A percentile compares a stretch with the other conserved stretches of the same genome.
Evolutionary conservation across 495 filamentous ascomycete genomes (phyloP).

Genomic region (Aspergillus sclerotioniger): DNA sequence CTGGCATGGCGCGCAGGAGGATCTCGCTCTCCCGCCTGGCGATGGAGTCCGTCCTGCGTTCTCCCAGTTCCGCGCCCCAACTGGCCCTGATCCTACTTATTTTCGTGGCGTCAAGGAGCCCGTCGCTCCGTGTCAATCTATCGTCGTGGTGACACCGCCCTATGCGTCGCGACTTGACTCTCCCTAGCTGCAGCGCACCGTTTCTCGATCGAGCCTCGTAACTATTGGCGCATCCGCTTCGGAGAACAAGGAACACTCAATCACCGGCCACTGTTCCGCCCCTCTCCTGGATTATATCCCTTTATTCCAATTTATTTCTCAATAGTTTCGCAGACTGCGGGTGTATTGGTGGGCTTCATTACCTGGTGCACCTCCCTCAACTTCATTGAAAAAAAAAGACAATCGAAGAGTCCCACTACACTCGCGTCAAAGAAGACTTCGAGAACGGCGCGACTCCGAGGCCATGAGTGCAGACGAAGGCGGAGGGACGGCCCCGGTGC

Average conservation of each 20-base stretch:
- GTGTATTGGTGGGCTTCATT: constrained; percentile 16
- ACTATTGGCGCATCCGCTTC: constrained; percentile 35
- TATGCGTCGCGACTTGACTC: constrained; percentile 19
- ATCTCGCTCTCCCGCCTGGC: constrained; percentile 12
- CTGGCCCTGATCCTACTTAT: neutral
- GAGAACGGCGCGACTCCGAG: constrained; percentile 28
- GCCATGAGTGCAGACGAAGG: constrained; percentile 47
- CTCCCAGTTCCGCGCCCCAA: neutral
- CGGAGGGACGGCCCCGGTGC: constrained; percentile 33
- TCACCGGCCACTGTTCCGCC: constrained; percentile 8
- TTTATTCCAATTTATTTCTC: neutral
- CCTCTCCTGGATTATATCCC: constrained; percentile 2
- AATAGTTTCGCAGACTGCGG: neutral
- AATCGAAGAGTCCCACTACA: constrained; percentile 8
- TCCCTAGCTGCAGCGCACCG: constrained; percentile 31
- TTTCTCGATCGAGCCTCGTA: constrained; percentile 28
- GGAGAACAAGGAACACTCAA: constrained; percentile 22
- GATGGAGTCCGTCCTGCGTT: neutral
- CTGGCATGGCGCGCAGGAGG: constrained; percentile 25
- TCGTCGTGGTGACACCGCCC: constrained; percentile 19
- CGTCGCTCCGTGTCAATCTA: constrained; percentile 10
- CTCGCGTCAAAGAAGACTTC: constrained; percentile 28
- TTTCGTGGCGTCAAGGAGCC: constrained; percentile 1
- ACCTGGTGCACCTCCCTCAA: neutral
- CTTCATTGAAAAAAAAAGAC: neutral